phyloP scores from a whole-genome alignment of 1,284 basidiomycete genomes.

The Hemileia vastatrix region DNA sequence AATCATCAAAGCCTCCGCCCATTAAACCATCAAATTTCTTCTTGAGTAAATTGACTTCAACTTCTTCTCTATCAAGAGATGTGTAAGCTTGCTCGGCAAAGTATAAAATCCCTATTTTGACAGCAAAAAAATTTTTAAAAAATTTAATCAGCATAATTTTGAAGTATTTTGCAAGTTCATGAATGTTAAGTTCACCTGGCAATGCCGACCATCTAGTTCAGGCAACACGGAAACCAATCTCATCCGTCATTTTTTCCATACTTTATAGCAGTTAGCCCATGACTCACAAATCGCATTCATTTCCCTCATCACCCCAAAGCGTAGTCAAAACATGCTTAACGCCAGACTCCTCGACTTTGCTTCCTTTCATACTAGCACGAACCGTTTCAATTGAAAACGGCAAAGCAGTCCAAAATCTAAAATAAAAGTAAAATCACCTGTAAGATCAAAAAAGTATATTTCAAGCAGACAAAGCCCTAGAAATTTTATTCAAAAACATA shows the following conservation, averaged over 20 bases:
- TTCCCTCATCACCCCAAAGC: constrained; percentile 47
- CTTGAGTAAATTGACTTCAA: constrained; percentile 33
- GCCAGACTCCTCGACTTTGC: constrained; percentile 33
- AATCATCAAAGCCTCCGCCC: constrained; percentile 44
- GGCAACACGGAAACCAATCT: background rate
- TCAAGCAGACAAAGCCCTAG: background rate
- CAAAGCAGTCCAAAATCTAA: constrained; percentile 45
- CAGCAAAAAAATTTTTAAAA: no score
- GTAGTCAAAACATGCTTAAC: constrained; percentile 44
- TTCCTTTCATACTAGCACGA: constrained; percentile 41
- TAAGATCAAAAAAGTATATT: background rate
- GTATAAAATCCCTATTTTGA: no score
- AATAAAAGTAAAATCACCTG: background rate
- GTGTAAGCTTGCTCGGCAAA: constrained; percentile 44
- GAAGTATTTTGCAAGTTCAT: no score
- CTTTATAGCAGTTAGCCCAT: constrained; percentile 30
- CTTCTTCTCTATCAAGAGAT: constrained; percentile 31
- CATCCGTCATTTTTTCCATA: background rate
- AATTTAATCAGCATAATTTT: no score
- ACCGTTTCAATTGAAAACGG: constrained; percentile 46
- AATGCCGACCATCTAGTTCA: constrained; percentile 27
- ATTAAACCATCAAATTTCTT: constrained; percentile 39
- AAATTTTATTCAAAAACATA: background rate
- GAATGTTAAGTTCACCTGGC: no score
- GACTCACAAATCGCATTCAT: constrained; percentile 38